Conservation (phyloP, 1,139 yeast species). For the Arxiozyma bovina region DNA sequence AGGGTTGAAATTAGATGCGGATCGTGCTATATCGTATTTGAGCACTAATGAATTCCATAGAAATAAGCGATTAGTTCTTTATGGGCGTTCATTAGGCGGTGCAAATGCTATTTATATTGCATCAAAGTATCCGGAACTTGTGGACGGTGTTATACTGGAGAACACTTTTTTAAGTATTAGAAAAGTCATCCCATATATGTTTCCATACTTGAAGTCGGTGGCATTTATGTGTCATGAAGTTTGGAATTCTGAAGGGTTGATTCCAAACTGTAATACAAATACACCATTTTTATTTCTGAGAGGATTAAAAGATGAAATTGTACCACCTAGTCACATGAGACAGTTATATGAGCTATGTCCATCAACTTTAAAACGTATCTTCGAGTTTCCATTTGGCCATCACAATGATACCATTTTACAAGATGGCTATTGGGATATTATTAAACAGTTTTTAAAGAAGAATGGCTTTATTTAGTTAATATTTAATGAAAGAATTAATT, state of each 20-base stretch:
- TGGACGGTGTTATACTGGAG: conserved; percentile 66
- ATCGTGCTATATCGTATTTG: conserved; percentile 57
- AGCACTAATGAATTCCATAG: conserved; percentile 42
- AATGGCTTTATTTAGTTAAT: conserved; percentile 13
- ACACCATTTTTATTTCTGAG: conserved; percentile 66
- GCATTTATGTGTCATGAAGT: conserved; percentile 61
- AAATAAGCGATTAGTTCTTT: conserved; percentile 50
- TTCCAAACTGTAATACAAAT: conserved; percentile 42
- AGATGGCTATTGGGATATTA: conserved; percentile 63
- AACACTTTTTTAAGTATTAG: conserved; percentile 77
- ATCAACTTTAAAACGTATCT: conserved; percentile 39
- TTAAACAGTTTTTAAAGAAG: conserved; percentile 46
- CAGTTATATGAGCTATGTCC: conserved; percentile 45
- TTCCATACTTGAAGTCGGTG: conserved; percentile 57
- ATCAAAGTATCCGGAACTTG: conserved; percentile 40
- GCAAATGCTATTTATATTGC: conserved; percentile 87
- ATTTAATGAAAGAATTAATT: too few relatives aligned
- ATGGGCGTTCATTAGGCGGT: conserved; percentile 91
- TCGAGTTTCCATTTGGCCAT: conserved; percentile 48
- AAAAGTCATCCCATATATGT: conserved; percentile 73
- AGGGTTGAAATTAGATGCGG: conserved; percentile 80
- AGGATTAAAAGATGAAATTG: conserved; percentile 79
- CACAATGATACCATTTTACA: conserved; percentile 79
- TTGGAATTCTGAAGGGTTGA: conserved; percentile 72
- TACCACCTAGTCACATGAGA: conserved; percentile 81